phyloP scores from a whole-genome alignment of 1,284 basidiomycete species.

The Chiua sp. region DNA sequence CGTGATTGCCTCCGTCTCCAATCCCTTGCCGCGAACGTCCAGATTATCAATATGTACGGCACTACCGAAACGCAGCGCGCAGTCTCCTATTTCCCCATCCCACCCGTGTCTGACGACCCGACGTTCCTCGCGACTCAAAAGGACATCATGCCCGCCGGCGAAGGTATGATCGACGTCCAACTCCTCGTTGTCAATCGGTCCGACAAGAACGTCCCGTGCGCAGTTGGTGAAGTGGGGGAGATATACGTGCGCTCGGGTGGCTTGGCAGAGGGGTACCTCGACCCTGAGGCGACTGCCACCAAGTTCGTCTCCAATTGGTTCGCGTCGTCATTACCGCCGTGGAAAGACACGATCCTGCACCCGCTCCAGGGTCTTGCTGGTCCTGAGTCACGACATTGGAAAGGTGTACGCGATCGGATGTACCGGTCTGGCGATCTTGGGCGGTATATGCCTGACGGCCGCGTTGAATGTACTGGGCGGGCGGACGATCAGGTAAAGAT shows the following conservation, averaged over 20 bases:
- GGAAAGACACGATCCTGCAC: constrained; percentile 75
- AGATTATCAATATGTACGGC: constrained; percentile 99
- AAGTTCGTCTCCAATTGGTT: constrained; percentile 98
- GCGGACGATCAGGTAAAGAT: constrained; percentile 99
- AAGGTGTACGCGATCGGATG: constrained; percentile 98
- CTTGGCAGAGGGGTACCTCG: constrained; percentile 95
- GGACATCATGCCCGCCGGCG: constrained; percentile 98
- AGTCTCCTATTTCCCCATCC: constrained; percentile 97
- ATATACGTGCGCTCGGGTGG: constrained; percentile 99
- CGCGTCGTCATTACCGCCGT: constrained; percentile 51
- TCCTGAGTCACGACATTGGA: constrained; percentile 85
- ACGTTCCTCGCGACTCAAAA: constrained; percentile 96
- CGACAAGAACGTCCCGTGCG: constrained; percentile 88
- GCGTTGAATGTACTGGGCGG: constrained; percentile 96
- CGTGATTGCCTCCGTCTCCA: constrained; percentile 97
- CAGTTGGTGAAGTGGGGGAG: constrained; percentile 97
- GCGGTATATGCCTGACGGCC: constrained; percentile 92
- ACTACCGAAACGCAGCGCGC: constrained; percentile 99
- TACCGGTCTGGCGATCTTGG: constrained; percentile 98
- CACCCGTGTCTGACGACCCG: constrained; percentile 82
- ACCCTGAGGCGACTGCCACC: constrained; percentile 82
- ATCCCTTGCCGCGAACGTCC: constrained; percentile 90
- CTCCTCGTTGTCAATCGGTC: constrained; percentile 96
- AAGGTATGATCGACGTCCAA: constrained; percentile 99
- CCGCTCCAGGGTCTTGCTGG: constrained; percentile 62